phyloP scores from a whole-genome alignment of 768 basidiomycete species.

The Pisolithus tinctorius region DNA sequence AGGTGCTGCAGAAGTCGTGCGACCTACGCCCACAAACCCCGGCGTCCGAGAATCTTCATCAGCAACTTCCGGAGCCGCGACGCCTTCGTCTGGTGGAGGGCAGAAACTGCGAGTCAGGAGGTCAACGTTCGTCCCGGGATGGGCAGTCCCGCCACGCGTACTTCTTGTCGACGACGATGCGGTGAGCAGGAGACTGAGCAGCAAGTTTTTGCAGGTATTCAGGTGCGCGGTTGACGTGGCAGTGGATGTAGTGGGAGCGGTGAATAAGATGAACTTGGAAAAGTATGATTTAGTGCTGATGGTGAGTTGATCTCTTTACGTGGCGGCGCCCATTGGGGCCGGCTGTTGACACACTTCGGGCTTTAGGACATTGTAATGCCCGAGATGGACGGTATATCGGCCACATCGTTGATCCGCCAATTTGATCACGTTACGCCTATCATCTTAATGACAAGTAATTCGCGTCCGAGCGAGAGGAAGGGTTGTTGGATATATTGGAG shows the following conservation, averaged over 20 bases:
- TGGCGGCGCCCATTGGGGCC: background rate
- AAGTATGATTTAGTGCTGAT: slow-evolving; percentile 96
- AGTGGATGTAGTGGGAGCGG: slow-evolving; percentile 86
- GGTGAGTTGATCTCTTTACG: slow-evolving; percentile 42
- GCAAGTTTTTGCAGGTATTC: slow-evolving; percentile 92
- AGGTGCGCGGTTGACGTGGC: slow-evolving; percentile 94
- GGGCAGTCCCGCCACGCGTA: slow-evolving; percentile 88
- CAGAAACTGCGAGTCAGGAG: slow-evolving; percentile 63
- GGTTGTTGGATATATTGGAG: slow-evolving; percentile 88
- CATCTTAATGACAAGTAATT: slow-evolving; percentile 97
- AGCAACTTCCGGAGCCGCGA: slow-evolving; percentile 8
- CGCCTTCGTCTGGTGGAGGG: slow-evolving; percentile 6
- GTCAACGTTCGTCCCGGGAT: slow-evolving; percentile 80
- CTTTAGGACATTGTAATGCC: slow-evolving; percentile 96
- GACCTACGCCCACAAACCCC: slow-evolving; percentile 30
- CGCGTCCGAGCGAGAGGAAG: slow-evolving; percentile 85
- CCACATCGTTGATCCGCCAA: slow-evolving; percentile 88
- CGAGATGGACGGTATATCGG: slow-evolving; percentile 79
- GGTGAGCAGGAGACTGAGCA: slow-evolving; percentile 80
- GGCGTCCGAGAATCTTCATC: slow-evolving; percentile 10
- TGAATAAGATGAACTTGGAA: slow-evolving; percentile 93
- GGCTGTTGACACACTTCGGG: background rate
- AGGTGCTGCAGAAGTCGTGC: slow-evolving; percentile 34
- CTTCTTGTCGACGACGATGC: slow-evolving; percentile 94
- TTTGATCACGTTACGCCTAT: slow-evolving; percentile 96